Percentiles rank a stretch among this genome's conserved stretches.
Conservation (phyloP, 257 asterid genomes). For the Scutellaria baicalensis region DNA sequence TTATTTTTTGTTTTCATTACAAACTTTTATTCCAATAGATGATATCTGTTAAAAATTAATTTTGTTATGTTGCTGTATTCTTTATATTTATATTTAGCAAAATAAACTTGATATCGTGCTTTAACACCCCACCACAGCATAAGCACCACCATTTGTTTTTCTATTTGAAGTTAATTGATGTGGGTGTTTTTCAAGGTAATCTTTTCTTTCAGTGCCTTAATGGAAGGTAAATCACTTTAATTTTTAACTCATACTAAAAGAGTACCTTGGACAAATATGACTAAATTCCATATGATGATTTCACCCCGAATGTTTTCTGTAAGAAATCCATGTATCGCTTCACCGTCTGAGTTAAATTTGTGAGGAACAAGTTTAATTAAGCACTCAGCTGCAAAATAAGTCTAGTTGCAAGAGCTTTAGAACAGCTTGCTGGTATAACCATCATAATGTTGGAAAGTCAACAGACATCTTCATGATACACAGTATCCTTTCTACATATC, state of each 20-base stretch:
- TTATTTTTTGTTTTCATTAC: background rate
- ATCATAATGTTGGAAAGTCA: background rate
- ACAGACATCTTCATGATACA: background rate
- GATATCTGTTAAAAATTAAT: background rate
- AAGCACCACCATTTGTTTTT: background rate
- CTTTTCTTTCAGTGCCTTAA: background rate
- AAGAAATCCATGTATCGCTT: background rate
- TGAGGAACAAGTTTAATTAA: background rate
- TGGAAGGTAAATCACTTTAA: background rate
- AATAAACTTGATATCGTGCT: background rate
- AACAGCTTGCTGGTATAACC: background rate
- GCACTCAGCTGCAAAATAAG: background rate
- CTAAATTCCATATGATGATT: background rate
- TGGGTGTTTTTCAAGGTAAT: background rate
- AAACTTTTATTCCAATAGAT: background rate
- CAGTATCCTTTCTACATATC: background rate
- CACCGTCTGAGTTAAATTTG: background rate
- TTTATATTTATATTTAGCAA: background rate
- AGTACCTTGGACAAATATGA: conserved; percentile 8
- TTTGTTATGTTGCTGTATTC: background rate
- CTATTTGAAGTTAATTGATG: background rate
- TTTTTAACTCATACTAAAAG: background rate
- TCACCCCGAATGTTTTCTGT: background rate
- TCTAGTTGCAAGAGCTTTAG: background rate
- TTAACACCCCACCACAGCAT: background rate